phyloP scores from a whole-genome alignment of 2,329 filamentous ascomycete genomes.

The Helminthosporium solani region DNA sequence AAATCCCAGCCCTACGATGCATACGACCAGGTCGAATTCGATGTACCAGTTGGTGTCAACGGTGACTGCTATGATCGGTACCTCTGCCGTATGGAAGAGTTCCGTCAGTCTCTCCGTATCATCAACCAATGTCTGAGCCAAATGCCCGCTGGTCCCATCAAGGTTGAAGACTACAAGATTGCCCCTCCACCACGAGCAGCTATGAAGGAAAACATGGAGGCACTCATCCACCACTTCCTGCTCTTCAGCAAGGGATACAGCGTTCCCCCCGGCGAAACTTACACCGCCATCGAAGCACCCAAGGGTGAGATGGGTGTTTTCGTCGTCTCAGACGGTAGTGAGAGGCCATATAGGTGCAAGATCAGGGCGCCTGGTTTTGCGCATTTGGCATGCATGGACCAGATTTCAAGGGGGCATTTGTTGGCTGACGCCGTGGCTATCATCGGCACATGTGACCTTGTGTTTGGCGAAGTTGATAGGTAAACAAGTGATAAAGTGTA shows the following conservation, averaged over 20 bases:
- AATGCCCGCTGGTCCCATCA: conserved; percentile 92
- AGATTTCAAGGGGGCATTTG: conserved; percentile 87
- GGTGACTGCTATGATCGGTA: conserved; percentile 99
- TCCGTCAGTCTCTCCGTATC: conserved; percentile 95
- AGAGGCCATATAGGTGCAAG: conserved; percentile 96
- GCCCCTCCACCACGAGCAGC: conserved; percentile 90
- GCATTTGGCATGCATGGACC: conserved; percentile 91
- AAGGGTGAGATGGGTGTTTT: conserved; percentile 99
- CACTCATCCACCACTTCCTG: conserved; percentile 97
- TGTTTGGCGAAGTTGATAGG: conserved; percentile 38
- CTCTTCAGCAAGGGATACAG: conserved; percentile 98
- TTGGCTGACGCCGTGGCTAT: conserved; percentile 95
- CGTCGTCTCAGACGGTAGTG: conserved; percentile 91
- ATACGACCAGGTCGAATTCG: conserved; percentile 97
- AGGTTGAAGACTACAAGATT: conserved; percentile 98
- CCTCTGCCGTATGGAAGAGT: conserved; percentile 99
- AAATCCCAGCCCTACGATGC: conserved; percentile 98
- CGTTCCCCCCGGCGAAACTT: conserved; percentile 96
- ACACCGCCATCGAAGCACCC: conserved; percentile 97
- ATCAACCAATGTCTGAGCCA: conserved; percentile 99
- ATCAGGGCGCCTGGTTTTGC: conserved; percentile 96
- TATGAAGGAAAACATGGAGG: conserved; percentile 99
- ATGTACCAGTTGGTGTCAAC: conserved; percentile 93
- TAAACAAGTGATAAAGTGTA: conserved; percentile 9
- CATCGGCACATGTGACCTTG: conserved; percentile 60